A percentile compares a stretch with the other conserved stretches of the same genome.
Evolutionary conservation across 805 yeast genomes (phyloP).

Genomic region (Tetrapisispora taiwanensis): DNA sequence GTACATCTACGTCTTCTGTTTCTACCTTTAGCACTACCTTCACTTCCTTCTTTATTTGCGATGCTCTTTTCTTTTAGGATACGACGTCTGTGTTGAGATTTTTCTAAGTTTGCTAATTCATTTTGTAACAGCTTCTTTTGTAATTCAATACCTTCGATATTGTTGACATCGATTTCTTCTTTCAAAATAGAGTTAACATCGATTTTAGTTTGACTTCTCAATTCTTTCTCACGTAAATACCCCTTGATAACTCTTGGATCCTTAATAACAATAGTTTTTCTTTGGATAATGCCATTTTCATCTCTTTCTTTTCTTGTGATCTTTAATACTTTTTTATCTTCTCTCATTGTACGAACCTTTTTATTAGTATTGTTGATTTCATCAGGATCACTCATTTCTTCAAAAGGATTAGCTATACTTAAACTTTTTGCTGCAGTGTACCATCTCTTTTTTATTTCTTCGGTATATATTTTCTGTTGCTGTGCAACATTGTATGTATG

Average conservation of each 20-base stretch:
- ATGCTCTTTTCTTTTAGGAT: conserved; percentile 37
- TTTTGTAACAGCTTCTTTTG: conserved; percentile 70
- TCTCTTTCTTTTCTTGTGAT: conserved; percentile 77
- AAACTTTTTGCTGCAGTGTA: conserved; percentile 64
- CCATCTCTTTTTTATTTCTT: conserved; percentile 85
- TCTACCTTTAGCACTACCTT: conserved; percentile 25
- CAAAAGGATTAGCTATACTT: conserved; percentile 32
- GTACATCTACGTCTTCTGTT: conserved; percentile 71
- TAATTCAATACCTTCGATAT: conserved; percentile 71
- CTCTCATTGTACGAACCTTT: conserved; percentile 19
- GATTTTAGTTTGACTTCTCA: conserved; percentile 49
- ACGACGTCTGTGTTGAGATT: conserved; percentile 59
- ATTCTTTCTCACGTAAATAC: conserved; percentile 62
- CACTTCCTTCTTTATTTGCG: conserved; percentile 13
- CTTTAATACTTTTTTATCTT: conserved; percentile 37
- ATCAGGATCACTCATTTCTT: conserved; percentile 30
- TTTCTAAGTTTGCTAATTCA: conserved; percentile 72
- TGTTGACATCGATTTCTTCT: conserved; percentile 36
- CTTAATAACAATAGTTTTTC: conserved; percentile 64
- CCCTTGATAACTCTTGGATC: conserved; percentile 86
- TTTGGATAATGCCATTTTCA: conserved; percentile 74
- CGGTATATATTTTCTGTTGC: conserved; percentile 88
- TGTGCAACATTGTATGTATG: conserved; percentile 72
- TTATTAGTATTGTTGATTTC: conserved; percentile 28
- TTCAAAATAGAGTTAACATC: conserved; percentile 40